Conservation (phyloP, 192 early-diverging fungal genomes). For the Fimicolochytrium jonesii region DNA sequence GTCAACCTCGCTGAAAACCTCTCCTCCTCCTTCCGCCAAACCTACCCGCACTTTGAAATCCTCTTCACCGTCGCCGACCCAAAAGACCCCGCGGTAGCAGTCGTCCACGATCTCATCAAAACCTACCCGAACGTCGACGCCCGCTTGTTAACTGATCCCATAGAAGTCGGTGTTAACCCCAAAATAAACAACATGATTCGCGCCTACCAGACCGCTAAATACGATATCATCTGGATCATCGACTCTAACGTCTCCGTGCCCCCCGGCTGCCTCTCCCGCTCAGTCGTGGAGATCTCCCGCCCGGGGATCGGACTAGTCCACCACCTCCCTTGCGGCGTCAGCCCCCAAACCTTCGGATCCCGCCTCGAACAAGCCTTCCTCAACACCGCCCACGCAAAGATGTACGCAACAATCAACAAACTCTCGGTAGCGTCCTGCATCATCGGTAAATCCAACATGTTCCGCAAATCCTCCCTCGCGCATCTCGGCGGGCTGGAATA, state of each 20-base stretch:
- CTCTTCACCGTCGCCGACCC: slow-evolving; percentile 81
- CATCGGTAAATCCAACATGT: slow-evolving; percentile 93
- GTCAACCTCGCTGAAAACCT: slow-evolving; percentile 76
- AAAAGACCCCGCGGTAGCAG: slow-evolving; percentile 75
- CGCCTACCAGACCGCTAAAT: slow-evolving; percentile 69
- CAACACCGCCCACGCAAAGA: slow-evolving; percentile 86
- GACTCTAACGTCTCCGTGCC: slow-evolving; percentile 89
- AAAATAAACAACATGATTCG: slow-evolving; percentile 73
- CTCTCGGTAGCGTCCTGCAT: slow-evolving; percentile 80
- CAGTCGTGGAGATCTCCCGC: slow-evolving; percentile 70
- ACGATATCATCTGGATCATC: slow-evolving; percentile 92
- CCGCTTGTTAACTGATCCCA: slow-evolving; percentile 71
- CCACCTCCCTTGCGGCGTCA: slow-evolving; percentile 80
- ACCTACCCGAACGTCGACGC: slow-evolving; percentile 72
- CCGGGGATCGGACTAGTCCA: slow-evolving; percentile 89
- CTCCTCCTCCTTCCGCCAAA: slow-evolving; percentile 77
- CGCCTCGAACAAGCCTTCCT: slow-evolving; percentile 85
- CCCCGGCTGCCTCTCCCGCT: slow-evolving; percentile 70
- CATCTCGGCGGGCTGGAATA: slow-evolving; percentile 72
- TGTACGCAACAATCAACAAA: slow-evolving; percentile 93
- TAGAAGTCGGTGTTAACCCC: slow-evolving; percentile 83
- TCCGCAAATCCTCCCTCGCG: slow-evolving; percentile 77
- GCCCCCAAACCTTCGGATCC: slow-evolving; percentile 68
- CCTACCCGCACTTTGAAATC: slow-evolving; percentile 85
- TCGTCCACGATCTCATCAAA: slow-evolving; percentile 66